These are phyloP conservation scores for Thecaphora thlaspeos DNA, from an alignment of 1,284 basidiomycete species.

Conservation along the genomic window DNA sequence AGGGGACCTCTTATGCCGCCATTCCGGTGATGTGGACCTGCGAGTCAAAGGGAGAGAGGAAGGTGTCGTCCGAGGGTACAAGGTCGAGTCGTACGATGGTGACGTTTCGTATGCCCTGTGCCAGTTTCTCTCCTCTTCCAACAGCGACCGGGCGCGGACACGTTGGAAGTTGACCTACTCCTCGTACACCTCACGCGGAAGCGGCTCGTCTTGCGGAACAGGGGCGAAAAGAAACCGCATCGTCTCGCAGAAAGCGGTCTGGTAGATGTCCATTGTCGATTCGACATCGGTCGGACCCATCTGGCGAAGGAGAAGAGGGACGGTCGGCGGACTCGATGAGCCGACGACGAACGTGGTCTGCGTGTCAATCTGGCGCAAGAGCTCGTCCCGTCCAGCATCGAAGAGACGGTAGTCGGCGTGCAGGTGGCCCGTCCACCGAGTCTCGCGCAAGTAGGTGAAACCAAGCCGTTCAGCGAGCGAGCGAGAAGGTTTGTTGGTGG, in stretches of 20 bases:
- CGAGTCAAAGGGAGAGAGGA: too few species aligned
- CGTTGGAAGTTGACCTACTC: not conserved
- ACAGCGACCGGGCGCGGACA: not conserved
- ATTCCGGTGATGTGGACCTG: not conserved
- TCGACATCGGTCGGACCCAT: not conserved
- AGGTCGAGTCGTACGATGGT: not conserved
- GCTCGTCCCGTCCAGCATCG: not conserved
- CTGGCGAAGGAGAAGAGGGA: not conserved
- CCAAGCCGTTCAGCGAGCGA: constrained; percentile 1
- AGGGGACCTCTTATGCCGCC: not conserved
- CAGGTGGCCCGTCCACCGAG: not conserved
- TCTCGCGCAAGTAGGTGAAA: not conserved
- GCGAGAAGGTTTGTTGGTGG: not conserved
- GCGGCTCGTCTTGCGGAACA: not conserved
- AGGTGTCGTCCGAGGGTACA: not conserved
- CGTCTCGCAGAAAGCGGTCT: not conserved
- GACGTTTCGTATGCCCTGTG: not conserved
- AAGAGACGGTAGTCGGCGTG: constrained; percentile 2
- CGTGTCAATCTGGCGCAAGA: not conserved
- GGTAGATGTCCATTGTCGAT: not conserved
- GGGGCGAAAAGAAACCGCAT: not conserved
- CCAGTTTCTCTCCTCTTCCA: not conserved
- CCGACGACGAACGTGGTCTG: too few species aligned
- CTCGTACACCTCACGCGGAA: not conserved
- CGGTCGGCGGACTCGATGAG: too few species aligned